A percentile compares a stretch with the other conserved stretches of the same genome.
These are phyloP conservation scores for Fragaria iinumae DNA, from an alignment of 306 rosid genomes.

Conservation along the genomic window DNA sequence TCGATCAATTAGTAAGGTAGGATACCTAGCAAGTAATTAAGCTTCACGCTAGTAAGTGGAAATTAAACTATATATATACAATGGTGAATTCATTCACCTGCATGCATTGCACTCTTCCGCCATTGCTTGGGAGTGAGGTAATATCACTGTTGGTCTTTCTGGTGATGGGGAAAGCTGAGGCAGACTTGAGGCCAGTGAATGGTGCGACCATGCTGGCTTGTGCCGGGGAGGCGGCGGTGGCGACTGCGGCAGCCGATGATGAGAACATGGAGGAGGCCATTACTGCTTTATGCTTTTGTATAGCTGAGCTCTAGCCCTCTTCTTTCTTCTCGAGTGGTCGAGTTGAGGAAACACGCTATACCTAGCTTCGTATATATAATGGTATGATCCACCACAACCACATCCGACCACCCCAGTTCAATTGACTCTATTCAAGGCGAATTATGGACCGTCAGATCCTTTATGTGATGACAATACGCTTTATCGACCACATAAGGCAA, in stretches of 20 bases:
- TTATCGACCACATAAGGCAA: conserved; percentile 13
- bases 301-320: neutral
- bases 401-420: neutral
- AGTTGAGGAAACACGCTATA: neutral
- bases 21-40: neutral
- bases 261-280: conserved; percentile 70
- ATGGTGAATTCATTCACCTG: conserved; percentile 30
- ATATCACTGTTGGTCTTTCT: conserved; percentile 57
- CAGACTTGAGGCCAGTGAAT: conserved; percentile 60
- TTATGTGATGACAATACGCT: neutral
- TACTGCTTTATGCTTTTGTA: neutral
- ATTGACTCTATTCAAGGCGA: neutral
- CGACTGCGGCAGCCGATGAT: conserved; percentile 40
- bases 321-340: neutral
- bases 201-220: conserved; percentile 59
- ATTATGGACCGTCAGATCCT: neutral
- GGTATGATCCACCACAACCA: neutral
- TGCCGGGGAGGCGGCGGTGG: conserved; percentile 48
- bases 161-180: conserved; percentile 48
- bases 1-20: neutral
- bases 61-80: too few relatives aligned
- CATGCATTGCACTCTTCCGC: conserved; percentile 68
- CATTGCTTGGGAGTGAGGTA: conserved; percentile 60
- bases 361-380: conserved; percentile 10
- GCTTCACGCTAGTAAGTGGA: too few relatives aligned